These are phyloP conservation scores for Colletotrichum sp. DNA, from an alignment of 2,329 filamentous ascomycete species.

Conservation along the genomic window DNA sequence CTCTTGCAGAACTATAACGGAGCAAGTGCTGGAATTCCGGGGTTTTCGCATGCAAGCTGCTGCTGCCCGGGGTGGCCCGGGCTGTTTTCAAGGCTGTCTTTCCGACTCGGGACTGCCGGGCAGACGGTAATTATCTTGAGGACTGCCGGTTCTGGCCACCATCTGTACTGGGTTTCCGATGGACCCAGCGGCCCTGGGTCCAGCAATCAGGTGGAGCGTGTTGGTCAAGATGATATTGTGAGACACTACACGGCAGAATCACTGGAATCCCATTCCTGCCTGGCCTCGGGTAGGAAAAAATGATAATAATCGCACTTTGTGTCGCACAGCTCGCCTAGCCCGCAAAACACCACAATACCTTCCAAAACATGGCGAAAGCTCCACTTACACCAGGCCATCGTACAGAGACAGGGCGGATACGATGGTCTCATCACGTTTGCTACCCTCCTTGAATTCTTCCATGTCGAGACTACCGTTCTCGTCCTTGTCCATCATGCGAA, in stretches of 20 bases:
- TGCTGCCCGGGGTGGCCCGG: background rate
- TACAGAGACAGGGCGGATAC: slow-evolving; percentile 96
- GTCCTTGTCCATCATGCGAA: slow-evolving; percentile 99
- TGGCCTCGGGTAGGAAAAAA: background rate
- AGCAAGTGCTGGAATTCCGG: background rate
- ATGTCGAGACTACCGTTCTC: slow-evolving; percentile 97
- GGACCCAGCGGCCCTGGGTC: background rate
- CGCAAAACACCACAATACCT: background rate
- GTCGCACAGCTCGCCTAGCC: slow-evolving; percentile 8
- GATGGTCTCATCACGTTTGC: slow-evolving; percentile 98
- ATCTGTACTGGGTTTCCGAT: background rate
- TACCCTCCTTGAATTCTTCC: slow-evolving; percentile 98
- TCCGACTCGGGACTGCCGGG: background rate
- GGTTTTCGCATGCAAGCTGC: background rate
- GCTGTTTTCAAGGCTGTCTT: background rate
- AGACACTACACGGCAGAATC: background rate
- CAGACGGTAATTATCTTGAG: background rate
- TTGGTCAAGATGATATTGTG: background rate
- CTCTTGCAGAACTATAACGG: background rate
- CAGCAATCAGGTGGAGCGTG: background rate
- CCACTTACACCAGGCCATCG: slow-evolving; percentile 81
- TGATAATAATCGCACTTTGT: background rate
- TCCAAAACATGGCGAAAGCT: background rate
- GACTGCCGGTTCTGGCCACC: background rate
- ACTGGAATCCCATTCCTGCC: slow-evolving; percentile 7